Evolutionary conservation across 371 early-diverging fungal genomes (phyloP).

Genomic region (Umbelopsis sp.): DNA sequence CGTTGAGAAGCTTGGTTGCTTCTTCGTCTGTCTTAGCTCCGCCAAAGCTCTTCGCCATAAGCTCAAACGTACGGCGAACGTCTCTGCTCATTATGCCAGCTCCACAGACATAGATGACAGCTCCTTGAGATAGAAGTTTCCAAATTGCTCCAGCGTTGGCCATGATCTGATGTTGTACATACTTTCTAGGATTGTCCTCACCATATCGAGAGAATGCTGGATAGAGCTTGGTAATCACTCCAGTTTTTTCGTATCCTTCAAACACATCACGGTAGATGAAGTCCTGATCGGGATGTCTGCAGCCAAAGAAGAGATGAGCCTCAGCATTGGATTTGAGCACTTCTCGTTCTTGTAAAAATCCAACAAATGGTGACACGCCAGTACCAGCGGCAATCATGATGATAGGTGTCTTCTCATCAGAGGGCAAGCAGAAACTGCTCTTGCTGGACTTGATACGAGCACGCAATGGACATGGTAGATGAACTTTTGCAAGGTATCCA

Average conservation of each 20-base stretch:
- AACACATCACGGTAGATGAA: slow-evolving; percentile 69
- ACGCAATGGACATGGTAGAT: slow-evolving; percentile 19
- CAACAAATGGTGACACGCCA: slow-evolving; percentile 86
- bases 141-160: slow-evolving; percentile 25
- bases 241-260: slow-evolving; percentile 43
- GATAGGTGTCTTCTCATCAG: slow-evolving; percentile 31
- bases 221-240: slow-evolving; percentile 49
- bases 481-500: slow-evolving; percentile 24
- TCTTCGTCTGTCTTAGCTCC: slow-evolving; percentile 24
- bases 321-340: slow-evolving; percentile 25
- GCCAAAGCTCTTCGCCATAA: slow-evolving; percentile 24
- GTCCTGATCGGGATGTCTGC: slow-evolving; percentile 66
- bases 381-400: slow-evolving; percentile 68
- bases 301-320: slow-evolving; percentile 72
- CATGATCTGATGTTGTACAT: slow-evolving; percentile 32
- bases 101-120: slow-evolving; percentile 28
- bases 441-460: slow-evolving; percentile 31
- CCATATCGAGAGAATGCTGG: slow-evolving; percentile 70
- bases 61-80: slow-evolving; percentile 25
- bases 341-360: slow-evolving; percentile 55
- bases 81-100: slow-evolving; percentile 27
- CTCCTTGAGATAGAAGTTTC: slow-evolving; percentile 18
- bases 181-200: slow-evolving; percentile 20
- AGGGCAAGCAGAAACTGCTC: slow-evolving; percentile 31
- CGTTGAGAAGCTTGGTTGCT: slow-evolving; percentile 16